Evolutionary conservation across 2,329 filamentous ascomycete genomes (phyloP).

Genomic region (Whalleya microplaca): DNA sequence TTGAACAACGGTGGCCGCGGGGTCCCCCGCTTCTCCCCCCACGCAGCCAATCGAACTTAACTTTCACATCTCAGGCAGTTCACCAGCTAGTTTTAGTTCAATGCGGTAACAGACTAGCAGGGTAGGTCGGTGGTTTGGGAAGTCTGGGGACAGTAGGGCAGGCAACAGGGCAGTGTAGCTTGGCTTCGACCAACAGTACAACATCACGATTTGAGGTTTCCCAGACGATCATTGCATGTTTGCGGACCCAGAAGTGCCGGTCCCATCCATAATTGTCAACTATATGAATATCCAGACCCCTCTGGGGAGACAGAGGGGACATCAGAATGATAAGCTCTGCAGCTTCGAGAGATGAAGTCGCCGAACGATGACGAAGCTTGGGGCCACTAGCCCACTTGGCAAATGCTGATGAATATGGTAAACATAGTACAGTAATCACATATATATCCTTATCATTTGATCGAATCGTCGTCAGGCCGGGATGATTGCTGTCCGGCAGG

Average conservation of each 20-base stretch:
- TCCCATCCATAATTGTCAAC: conserved; percentile 2
- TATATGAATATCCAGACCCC: not conserved
- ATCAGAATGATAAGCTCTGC: conserved; percentile 8
- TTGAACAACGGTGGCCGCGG: not conserved
- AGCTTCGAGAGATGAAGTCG: not conserved
- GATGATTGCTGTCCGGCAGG: not conserved
- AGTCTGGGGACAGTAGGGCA: conserved; percentile 9
- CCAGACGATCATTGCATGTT: conserved; percentile 5
- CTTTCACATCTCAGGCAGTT: not conserved
- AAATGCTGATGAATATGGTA: conserved; percentile 2
- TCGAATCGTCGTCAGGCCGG: not conserved
- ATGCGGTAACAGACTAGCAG: not conserved
- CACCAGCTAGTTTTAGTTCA: not conserved
- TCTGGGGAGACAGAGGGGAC: not conserved
- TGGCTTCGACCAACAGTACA: conserved; percentile 15
- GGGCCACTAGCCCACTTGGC: conserved; percentile 20
- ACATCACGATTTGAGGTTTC: conserved; percentile 7
- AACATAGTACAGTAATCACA: conserved; percentile 23
- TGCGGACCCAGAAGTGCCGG: conserved; percentile 11
- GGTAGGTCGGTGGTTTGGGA: not conserved
- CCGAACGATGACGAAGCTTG: conserved; percentile 13
- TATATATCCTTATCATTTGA: conserved; percentile 14
- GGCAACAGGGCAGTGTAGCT: conserved; percentile 7
- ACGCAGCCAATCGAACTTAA: not conserved
- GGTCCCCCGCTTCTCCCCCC: not conserved